Base-by-base conservation (phyloP, 2,329 filamentous ascomycete genomes). In the Colletotrichum cordylinicola region DNA sequence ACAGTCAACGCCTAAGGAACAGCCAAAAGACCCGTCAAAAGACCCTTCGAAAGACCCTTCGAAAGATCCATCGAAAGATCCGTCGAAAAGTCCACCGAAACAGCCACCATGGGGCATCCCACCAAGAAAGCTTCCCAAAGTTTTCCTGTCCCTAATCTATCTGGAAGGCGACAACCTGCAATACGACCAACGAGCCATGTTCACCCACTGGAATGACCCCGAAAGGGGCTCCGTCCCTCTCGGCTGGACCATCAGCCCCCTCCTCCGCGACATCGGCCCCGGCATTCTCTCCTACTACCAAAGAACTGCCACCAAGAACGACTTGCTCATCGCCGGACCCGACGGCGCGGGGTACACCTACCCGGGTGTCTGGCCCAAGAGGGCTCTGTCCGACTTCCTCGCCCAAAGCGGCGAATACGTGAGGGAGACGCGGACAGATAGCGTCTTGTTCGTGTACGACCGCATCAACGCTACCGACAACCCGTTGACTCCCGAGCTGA, bases 101-200 rank as follows among this genome's bases (percentile, higher is more conserved):
- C n/a, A 21, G 18, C 64, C 64, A 2, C 39, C 43, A 9, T 55
- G 65, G 43, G 18, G 43, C n/a, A 58, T 39, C 18, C 68, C 68
- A 3, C 37, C 68, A 4, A 21, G 29, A 18, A 64, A 37, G 13
- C 24, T 12, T 2, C 18, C 68, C 2, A 72, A 67, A 24, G 69
- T 66, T 5, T 37, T 56, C 33, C 29, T 72, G 8, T 72, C n/a
- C 8, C 69, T 72, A 2, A 48, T 67, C 24, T 72, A 72, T 18
- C 69, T 72, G 18, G 69, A 72, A n/a, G 69, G 69, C 2, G 69
- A 72, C 24, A 72, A 72, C 61, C 31, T 72, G 5, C 69, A 72
- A 21, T 72, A 72, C 31, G 27, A 66, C 33, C 69, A 72, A 31
- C 61, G 69, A 2, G 27, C n/a, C 48, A 72, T 72, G 69, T 66